Evolutionary conservation across 148 eudicot species (phyloP).

Genomic region (Camellia lanceoleosa): DNA sequence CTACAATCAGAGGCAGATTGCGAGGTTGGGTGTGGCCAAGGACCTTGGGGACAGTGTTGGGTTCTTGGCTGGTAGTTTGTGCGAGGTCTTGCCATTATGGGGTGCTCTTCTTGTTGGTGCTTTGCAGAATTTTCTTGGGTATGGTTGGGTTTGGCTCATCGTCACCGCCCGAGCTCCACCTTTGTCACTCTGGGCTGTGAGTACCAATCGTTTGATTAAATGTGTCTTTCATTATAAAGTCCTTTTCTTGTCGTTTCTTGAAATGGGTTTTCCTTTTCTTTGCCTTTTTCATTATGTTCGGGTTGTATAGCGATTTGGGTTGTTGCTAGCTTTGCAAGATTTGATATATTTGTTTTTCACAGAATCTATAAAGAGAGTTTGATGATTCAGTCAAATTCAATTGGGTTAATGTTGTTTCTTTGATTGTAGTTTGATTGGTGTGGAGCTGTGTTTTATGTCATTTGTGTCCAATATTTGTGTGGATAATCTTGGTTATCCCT

Average conservation of each 20-base stretch:
- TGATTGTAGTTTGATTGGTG: neutral
- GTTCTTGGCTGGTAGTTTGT: slow-evolving; percentile 76
- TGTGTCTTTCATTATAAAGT: neutral
- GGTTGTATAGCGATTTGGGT: neutral
- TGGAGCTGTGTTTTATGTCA: neutral
- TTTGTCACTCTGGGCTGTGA: slow-evolving; percentile 88
- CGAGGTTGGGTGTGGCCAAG: slow-evolving; percentile 84
- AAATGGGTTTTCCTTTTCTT: neutral
- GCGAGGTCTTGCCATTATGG: slow-evolving; percentile 81
- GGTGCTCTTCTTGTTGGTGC: slow-evolving; percentile 84
- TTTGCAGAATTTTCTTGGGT: slow-evolving; percentile 71
- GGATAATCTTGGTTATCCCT: neutral
- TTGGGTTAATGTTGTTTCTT: neutral
- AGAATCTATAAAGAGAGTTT: neutral
- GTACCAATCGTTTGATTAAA: slow-evolving; percentile 23
- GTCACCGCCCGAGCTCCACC: slow-evolving; percentile 56
- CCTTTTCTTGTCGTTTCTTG: neutral
- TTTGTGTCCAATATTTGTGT: too few species aligned
- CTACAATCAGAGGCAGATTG: slow-evolving; percentile 79
- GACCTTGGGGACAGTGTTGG: slow-evolving; percentile 93
- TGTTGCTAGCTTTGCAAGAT: neutral
- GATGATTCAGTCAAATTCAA: neutral
- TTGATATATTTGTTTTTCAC: neutral
- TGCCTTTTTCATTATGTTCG: neutral
- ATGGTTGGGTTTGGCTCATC: slow-evolving; percentile 89